A percentile compares a stretch with the other conserved stretches of the same genome.
Evolutionary conservation across 2,329 filamentous ascomycete species (phyloP).

Genomic region (Penicillium sp.): DNA sequence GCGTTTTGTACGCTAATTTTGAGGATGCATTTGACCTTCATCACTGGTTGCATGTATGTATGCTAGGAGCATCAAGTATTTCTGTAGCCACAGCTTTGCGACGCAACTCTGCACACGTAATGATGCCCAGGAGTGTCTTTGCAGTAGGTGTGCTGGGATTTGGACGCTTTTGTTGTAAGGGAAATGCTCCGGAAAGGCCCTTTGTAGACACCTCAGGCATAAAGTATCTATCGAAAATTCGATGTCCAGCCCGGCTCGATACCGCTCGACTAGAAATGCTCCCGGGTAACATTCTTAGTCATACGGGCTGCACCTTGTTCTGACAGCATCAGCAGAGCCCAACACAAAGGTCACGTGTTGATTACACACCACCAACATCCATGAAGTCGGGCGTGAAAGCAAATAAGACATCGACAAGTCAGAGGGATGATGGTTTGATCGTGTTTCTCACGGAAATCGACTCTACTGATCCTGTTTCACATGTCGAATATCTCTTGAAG

Average conservation of each 20-base stretch:
- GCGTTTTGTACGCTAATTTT: neutral
- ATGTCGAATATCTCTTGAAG: neutral
- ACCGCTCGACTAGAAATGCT: no score
- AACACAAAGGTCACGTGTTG: neutral
- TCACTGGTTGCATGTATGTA: neutral
- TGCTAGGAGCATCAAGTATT: neutral
- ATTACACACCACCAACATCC: conserved; percentile 1
- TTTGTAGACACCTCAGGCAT: neutral
- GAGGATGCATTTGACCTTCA: neutral
- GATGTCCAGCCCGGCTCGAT: no score
- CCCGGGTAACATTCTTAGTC: no score
- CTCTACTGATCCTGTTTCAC: neutral
- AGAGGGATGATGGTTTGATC: neutral
- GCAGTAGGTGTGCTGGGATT: no score
- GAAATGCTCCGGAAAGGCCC: no score
- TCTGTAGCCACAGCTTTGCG: neutral
- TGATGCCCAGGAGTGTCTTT: no score
- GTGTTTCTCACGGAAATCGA: neutral
- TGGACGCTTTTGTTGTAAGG: no score
- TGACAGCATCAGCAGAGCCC: no score
- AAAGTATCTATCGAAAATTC: neutral
- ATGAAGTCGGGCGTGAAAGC: conserved; percentile 1
- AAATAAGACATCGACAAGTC: no score
- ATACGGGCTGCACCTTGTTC: no score
- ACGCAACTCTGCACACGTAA: neutral